A percentile compares a stretch with the other conserved stretches of the same genome.
Evolutionary conservation across 805 yeast species (phyloP).

Genomic region (Saccharomyces kudriavzevii): DNA sequence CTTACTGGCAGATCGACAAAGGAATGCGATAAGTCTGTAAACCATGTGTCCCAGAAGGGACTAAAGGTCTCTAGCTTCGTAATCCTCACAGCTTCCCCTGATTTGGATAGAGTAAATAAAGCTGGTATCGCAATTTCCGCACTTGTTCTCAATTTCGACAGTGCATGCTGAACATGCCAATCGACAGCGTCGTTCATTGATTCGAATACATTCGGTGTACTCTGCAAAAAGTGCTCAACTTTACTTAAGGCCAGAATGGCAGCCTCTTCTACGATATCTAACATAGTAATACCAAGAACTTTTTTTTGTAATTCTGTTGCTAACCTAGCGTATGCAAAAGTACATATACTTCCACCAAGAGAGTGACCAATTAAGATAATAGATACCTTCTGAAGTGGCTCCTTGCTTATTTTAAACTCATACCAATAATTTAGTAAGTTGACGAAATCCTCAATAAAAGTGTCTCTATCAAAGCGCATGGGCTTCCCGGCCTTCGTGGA

Average conservation of each 20-base stretch:
- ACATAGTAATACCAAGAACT: slow-evolving; percentile 61
- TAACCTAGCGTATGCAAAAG: slow-evolving; percentile 38
- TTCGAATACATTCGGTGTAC: slow-evolving; percentile 56
- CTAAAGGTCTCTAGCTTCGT: slow-evolving; percentile 55
- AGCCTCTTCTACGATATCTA: slow-evolving; percentile 92
- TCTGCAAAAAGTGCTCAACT: slow-evolving; percentile 58
- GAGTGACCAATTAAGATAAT: slow-evolving; percentile 79
- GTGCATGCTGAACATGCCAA: slow-evolving; percentile 64
- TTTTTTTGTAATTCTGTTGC: slow-evolving; percentile 13
- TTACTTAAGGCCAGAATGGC: slow-evolving; percentile 61
- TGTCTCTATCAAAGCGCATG: slow-evolving; percentile 37
- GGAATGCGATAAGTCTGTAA: slow-evolving; percentile 49
- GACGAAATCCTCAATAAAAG: slow-evolving; percentile 51
- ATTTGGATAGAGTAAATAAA: slow-evolving; percentile 32
- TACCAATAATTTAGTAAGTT: slow-evolving; percentile 39
- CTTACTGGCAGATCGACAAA: slow-evolving; percentile 48
- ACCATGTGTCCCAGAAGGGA: slow-evolving; percentile 81
- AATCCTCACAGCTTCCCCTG: slow-evolving; percentile 44
- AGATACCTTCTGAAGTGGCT: slow-evolving; percentile 14
- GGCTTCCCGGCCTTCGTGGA: slow-evolving; percentile 21
- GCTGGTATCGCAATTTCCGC: slow-evolving; percentile 78
- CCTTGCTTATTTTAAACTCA: slow-evolving; percentile 2
- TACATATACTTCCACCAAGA: slow-evolving; percentile 80
- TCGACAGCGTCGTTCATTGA: slow-evolving; percentile 54
- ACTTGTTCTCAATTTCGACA: slow-evolving; percentile 49